Percentiles rank a stretch among this genome's conserved stretches.
Evolutionary conservation across 176 grass and related monocot species (phyloP).

Genomic region (Aegilops longissima): DNA sequence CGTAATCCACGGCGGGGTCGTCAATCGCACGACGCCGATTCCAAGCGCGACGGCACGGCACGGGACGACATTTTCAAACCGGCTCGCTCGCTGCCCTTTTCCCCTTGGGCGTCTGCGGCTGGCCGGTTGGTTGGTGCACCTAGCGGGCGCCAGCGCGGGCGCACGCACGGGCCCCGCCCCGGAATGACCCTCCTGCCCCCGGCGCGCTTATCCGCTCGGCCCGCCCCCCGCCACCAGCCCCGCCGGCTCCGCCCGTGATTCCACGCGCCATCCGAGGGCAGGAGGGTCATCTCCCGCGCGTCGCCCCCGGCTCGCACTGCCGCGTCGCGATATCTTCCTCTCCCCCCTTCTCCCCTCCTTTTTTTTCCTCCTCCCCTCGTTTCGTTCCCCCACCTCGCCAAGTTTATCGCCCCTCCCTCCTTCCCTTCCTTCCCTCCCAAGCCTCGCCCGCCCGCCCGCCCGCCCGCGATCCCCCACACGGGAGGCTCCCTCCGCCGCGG

Average conservation of each 20-base stretch:
- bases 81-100: background rate
- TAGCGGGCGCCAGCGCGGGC: constrained; percentile 30
- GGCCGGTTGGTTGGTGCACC: constrained; percentile 34
- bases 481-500: background rate
- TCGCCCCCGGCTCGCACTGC: constrained; percentile 10
- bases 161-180: background rate
- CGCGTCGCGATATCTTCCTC: constrained; percentile 32
- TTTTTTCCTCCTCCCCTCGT: background rate
- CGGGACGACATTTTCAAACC: constrained; percentile 5
- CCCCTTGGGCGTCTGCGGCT: constrained; percentile 26
- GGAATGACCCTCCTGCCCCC: background rate
- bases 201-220: constrained; percentile 35
- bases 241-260: background rate
- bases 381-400: background rate
- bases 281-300: rapidly evolving
- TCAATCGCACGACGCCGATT: background rate
- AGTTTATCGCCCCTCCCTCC: constrained; percentile 27
- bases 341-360: background rate
- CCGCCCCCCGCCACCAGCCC: background rate
- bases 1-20: background rate
- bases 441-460: constrained; percentile 40
- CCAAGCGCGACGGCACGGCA: background rate
- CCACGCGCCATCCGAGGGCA: rapidly evolving
- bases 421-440: background rate
- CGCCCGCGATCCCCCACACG: constrained; percentile 30